Conservation (phyloP, 2,329 filamentous ascomycete genomes). For the Grosmannia penicillata region DNA sequence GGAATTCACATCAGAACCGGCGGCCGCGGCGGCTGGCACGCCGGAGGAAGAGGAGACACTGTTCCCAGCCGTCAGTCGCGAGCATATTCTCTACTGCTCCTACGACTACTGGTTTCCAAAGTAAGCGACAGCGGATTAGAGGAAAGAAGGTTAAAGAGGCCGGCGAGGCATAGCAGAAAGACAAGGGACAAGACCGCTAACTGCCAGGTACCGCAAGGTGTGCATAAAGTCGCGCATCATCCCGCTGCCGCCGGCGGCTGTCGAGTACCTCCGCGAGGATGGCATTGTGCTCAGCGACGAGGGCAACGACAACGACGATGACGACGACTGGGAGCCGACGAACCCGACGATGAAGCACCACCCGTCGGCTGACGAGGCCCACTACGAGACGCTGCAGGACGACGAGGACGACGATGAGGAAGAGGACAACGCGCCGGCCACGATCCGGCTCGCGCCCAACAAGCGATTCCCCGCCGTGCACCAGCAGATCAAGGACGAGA, state of each 20-base stretch:
- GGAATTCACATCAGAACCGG: slow-evolving; percentile 9
- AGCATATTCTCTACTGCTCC: slow-evolving; percentile 87
- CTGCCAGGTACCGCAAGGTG: slow-evolving; percentile 53
- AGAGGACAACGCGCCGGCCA: slow-evolving; percentile 32
- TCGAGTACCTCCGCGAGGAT: slow-evolving; percentile 80
- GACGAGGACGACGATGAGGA: slow-evolving; percentile 28
- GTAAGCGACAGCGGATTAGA: too few relatives aligned
- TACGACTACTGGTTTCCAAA: slow-evolving; percentile 84
- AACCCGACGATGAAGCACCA: slow-evolving; percentile 14
- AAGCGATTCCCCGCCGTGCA: slow-evolving; percentile 58
- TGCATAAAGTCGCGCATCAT: slow-evolving; percentile 81
- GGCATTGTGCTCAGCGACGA: slow-evolving; percentile 78
- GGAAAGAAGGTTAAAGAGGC: slow-evolving; percentile 4
- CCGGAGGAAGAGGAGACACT: slow-evolving; percentile 25
- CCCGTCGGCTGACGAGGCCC: slow-evolving; percentile 26
- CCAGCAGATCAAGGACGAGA: slow-evolving; percentile 58
- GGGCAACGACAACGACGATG: slow-evolving; percentile 32
- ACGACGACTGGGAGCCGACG: slow-evolving; percentile 38
- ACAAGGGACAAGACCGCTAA: not conserved
- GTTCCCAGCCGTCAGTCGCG: slow-evolving; percentile 72
- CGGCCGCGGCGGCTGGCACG: not conserved
- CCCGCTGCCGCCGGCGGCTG: slow-evolving; percentile 57
- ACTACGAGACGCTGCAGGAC: slow-evolving; percentile 17
- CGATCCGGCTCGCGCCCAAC: slow-evolving; percentile 29
- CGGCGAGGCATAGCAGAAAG: not conserved